Conservation (phyloP, 257 asterid species). For the Leonotis leonurus region DNA sequence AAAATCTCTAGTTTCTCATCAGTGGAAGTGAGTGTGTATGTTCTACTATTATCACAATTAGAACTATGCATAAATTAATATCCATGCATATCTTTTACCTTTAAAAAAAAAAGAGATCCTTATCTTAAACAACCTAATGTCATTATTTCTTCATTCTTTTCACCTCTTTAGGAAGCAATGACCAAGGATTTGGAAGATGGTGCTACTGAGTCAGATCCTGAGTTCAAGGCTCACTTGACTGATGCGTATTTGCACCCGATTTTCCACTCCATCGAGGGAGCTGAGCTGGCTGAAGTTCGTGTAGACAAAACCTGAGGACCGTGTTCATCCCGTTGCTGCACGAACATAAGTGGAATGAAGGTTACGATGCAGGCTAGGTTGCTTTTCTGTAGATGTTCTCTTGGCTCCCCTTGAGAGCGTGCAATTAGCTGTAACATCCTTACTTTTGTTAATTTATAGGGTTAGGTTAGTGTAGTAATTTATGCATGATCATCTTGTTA, state of each 20-base stretch:
- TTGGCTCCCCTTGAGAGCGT: neutral
- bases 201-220: slow-evolving; percentile 33
- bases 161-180: slow-evolving; percentile 64
- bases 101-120: too few relatives aligned
- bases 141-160: neutral
- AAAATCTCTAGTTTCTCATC: neutral
- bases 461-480: neutral
- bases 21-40: neutral
- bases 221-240: slow-evolving; percentile 50
- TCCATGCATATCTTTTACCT: neutral
- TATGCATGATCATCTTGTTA: neutral
- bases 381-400: neutral
- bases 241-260: slow-evolving; percentile 91
- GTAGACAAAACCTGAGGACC: slow-evolving; percentile 29
- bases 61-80: neutral
- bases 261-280: slow-evolving; percentile 64
- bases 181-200: slow-evolving; percentile 52
- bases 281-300: slow-evolving; percentile 41
- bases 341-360: neutral
- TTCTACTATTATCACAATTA: neutral
- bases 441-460: neutral
- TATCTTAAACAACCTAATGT: neutral
- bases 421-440: neutral
- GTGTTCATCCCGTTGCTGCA: neutral
- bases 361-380: neutral